Conservation (phyloP, 495 filamentous ascomycete genomes). For the Recurvomyces mirabilis region DNA sequence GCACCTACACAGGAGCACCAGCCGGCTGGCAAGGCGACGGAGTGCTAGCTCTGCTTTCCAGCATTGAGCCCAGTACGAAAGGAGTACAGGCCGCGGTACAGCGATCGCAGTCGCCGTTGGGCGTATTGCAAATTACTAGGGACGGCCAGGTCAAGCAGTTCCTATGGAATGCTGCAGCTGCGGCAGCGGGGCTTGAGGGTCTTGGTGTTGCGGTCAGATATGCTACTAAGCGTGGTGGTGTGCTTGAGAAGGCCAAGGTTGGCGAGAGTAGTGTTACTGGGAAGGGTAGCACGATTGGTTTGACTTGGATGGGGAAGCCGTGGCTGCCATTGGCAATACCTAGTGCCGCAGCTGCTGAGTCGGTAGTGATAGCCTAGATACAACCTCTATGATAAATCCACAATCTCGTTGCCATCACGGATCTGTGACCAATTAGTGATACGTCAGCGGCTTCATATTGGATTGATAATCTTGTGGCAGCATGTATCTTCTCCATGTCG, state of each 20-base stretch:
- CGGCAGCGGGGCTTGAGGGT: constrained; percentile 47
- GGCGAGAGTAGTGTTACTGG: no score
- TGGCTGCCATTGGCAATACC: no score
- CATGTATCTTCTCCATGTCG: no score
- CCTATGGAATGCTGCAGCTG: constrained; percentile 58
- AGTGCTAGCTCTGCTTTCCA: constrained; percentile 53
- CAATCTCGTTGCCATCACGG: no score
- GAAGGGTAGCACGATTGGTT: no score
- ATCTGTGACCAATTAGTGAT: no score
- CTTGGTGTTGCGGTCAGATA: constrained; percentile 13
- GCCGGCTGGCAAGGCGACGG: constrained; percentile 47
- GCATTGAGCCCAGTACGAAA: constrained; percentile 41
- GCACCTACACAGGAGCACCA: constrained; percentile 60
- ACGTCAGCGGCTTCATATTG: no score
- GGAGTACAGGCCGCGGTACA: constrained; percentile 57
- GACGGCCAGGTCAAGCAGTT: constrained; percentile 48
- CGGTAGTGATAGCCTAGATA: no score
- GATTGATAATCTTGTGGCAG: no score
- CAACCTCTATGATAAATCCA: no score
- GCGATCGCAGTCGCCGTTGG: constrained; percentile 54
- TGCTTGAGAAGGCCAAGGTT: background rate
- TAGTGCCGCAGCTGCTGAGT: no score
- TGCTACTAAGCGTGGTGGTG: background rate
- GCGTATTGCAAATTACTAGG: constrained; percentile 40
- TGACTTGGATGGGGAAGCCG: constrained; percentile 16